phyloP scores from a whole-genome alignment of 2,329 filamentous ascomycete species.

The Macroventuria anomochaeta region DNA sequence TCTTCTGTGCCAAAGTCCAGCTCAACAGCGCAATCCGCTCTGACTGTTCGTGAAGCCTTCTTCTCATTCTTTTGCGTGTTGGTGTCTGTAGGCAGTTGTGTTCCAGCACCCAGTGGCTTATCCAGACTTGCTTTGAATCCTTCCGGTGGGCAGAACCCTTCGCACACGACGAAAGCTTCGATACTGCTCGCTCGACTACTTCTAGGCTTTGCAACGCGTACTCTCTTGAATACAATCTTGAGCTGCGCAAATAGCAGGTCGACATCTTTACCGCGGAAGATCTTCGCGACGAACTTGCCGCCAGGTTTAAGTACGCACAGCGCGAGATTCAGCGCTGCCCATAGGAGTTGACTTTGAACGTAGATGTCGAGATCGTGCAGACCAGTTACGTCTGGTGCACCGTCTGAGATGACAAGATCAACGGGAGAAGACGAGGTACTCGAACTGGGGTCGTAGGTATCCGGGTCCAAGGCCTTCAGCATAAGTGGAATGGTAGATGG shows the following conservation, averaged over 20 bases:
- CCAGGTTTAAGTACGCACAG: slow-evolving; percentile 91
- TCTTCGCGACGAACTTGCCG: slow-evolving; percentile 97
- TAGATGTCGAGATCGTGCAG: slow-evolving; percentile 98
- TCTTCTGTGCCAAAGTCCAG: slow-evolving; percentile 55
- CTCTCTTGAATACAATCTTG: slow-evolving; percentile 85
- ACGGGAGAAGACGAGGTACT: slow-evolving; percentile 72
- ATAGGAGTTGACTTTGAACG: slow-evolving; percentile 93
- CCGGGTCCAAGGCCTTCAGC: slow-evolving; percentile 80
- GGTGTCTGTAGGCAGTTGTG: slow-evolving; percentile 55
- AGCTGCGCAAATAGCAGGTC: slow-evolving; percentile 93
- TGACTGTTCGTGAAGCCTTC: slow-evolving; percentile 37
- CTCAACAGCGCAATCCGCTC: slow-evolving; percentile 57
- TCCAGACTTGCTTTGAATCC: slow-evolving; percentile 79
- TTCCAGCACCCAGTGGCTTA: slow-evolving; percentile 72
- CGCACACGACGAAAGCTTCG: slow-evolving; percentile 94
- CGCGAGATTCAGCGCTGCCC: slow-evolving; percentile 90
- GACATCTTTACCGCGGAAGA: slow-evolving; percentile 94
- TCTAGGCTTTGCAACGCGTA: slow-evolving; percentile 90
- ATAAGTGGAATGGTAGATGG: slow-evolving; percentile 92
- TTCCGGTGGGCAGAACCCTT: slow-evolving; percentile 81
- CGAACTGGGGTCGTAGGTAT: slow-evolving; percentile 53
- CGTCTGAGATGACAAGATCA: slow-evolving; percentile 93
- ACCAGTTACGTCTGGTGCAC: slow-evolving; percentile 94
- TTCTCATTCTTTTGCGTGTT: slow-evolving; percentile 17
- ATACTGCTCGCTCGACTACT: slow-evolving; percentile 96